These are phyloP conservation scores for Eremomyces bilateralis DNA, from an alignment of 495 filamentous ascomycete genomes.

Conservation along the genomic window DNA sequence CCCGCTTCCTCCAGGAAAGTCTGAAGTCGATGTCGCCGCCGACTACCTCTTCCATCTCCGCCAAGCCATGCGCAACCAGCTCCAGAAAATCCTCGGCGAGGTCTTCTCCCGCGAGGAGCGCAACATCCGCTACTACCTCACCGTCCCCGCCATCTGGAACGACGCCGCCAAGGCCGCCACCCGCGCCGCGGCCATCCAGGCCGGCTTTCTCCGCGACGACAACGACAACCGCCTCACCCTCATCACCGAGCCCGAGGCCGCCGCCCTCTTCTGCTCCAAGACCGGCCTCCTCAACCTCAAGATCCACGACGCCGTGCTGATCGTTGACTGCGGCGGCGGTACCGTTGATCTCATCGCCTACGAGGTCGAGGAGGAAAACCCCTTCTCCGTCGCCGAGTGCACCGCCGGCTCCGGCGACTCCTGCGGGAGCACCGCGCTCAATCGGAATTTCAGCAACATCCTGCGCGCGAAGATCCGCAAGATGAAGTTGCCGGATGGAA, in stretches of 20 bases:
- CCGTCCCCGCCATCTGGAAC: conserved; percentile 58
- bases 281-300: conserved; percentile 53
- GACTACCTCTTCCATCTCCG: conserved; percentile 60
- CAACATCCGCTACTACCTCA: conserved; percentile 53
- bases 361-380: conserved; percentile 54
- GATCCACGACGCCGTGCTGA: conserved; percentile 49
- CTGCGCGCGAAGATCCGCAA: conserved; percentile 54
- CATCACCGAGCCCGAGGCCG: conserved; percentile 51
- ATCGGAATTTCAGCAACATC: conserved; percentile 58
- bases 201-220: conserved; percentile 51
- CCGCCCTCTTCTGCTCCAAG: conserved; percentile 54
- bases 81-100: conserved; percentile 57
- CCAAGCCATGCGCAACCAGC: conserved; percentile 48
- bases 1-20: conserved; percentile 53
- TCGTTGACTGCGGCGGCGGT: conserved; percentile 56
- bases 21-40: conserved; percentile 54
- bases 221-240: conserved; percentile 54
- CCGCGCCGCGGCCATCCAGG: conserved; percentile 48
- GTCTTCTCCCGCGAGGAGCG: conserved; percentile 57
- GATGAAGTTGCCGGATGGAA: conserved; percentile 58
- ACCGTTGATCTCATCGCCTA: conserved; percentile 60
- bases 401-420: conserved; percentile 56
- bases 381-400: conserved; percentile 53
- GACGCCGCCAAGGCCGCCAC: conserved; percentile 56
- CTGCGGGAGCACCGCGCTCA: conserved; percentile 51